Percentiles rank a stretch among this genome's conserved stretches.
Evolutionary conservation across 1,139 yeast species (phyloP).

Genomic region (Casaregolazyma lundiana): DNA sequence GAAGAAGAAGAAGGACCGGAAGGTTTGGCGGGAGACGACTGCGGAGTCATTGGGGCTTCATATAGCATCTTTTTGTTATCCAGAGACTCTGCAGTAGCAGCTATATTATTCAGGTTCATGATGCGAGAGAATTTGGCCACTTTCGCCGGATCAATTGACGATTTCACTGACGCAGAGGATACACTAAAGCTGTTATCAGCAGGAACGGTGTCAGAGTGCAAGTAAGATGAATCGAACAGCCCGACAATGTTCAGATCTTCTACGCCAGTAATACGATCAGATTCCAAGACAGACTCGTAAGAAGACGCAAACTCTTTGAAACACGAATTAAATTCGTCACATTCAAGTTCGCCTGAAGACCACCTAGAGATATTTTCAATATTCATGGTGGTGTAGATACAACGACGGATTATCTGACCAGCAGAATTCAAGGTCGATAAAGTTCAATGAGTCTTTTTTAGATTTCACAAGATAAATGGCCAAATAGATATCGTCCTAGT

Average conservation of each 20-base stretch:
- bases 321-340: slow-evolving; percentile 33
- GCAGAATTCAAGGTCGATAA: slow-evolving; percentile 6
- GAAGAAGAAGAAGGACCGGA: slow-evolving; percentile 6
- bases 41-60: slow-evolving; percentile 18
- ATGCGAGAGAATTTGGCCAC: slow-evolving; percentile 28
- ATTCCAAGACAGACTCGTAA: slow-evolving; percentile 30
- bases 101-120: slow-evolving; percentile 21
- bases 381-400: slow-evolving; percentile 3
- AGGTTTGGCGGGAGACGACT: slow-evolving; percentile 20
- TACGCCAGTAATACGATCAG: slow-evolving; percentile 21
- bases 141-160: slow-evolving; percentile 4
- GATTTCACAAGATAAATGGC: neutral
- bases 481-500: neutral
- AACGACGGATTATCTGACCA: slow-evolving; percentile 8
- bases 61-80: slow-evolving; percentile 11
- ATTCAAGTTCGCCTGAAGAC: slow-evolving; percentile 18
- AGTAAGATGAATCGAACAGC: neutral
- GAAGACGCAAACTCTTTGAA: slow-evolving; percentile 28
- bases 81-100: slow-evolving; percentile 18
- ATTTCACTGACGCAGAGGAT: neutral
- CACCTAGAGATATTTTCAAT: slow-evolving; percentile 6
- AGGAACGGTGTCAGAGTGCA: neutral
- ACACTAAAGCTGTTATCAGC: neutral
- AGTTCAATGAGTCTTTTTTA: neutral
- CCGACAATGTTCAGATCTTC: slow-evolving; percentile 29